Conservation (phyloP, 169 alveolate species). For the Cryptosporidium baileyi region DNA sequence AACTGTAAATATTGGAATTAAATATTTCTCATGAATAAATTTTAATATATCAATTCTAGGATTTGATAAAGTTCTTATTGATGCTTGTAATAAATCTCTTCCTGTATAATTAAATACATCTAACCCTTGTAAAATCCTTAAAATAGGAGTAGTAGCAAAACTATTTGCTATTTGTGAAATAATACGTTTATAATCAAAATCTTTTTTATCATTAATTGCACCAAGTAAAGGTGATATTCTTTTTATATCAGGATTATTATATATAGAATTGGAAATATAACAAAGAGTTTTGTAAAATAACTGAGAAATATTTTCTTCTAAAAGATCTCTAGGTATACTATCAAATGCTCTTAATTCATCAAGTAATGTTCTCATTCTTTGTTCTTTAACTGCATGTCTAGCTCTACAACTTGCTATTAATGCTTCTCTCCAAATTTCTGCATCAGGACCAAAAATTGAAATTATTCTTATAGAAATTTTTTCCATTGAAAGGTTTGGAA, state of each 20-base stretch:
- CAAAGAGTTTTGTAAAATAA: constrained; percentile 30
- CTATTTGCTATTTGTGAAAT: neutral
- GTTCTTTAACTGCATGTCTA: constrained; percentile 44
- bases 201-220: neutral
- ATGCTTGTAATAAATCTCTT: constrained; percentile 46
- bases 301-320: constrained; percentile 18
- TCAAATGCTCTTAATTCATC: constrained; percentile 66
- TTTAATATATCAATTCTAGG: constrained; percentile 54
- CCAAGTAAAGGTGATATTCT: neutral
- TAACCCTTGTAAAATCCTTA: constrained; percentile 42
- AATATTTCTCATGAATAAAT: constrained; percentile 30
- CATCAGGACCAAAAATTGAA: constrained; percentile 58
- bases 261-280: neutral
- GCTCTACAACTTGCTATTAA: constrained; percentile 65
- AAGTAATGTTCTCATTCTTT: constrained; percentile 19
- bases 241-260: neutral
- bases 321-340: constrained; percentile 23
- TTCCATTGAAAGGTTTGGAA: neutral
- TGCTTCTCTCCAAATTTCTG: constrained; percentile 69
- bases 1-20: constrained; percentile 12
- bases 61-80: neutral
- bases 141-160: constrained; percentile 20
- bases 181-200: neutral
- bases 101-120: constrained; percentile 28
- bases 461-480: constrained; percentile 19